Percentiles rank a stretch among this genome's conserved stretches.
Conservation (phyloP, 257 asterid species). For the Gynochthodes officinalis region DNA sequence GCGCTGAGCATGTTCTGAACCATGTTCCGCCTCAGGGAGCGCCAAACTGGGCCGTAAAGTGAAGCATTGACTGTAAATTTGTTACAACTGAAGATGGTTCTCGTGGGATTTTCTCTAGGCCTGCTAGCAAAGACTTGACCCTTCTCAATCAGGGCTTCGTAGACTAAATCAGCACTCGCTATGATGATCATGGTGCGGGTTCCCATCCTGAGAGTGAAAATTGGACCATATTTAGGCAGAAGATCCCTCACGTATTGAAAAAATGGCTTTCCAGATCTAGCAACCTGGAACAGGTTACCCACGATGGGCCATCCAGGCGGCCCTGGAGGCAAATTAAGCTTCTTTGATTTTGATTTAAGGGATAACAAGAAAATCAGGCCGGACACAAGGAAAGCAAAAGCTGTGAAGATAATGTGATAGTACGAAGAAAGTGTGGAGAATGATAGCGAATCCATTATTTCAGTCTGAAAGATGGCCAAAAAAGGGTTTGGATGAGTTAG, state of each 20-base stretch:
- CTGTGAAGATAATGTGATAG: slow-evolving; percentile 59
- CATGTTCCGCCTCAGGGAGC: slow-evolving; percentile 85
- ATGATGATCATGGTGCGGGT: slow-evolving; percentile 71
- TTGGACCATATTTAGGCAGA: slow-evolving; percentile 59
- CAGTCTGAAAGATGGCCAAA: not conserved
- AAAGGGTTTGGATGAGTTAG: slow-evolving; percentile 5
- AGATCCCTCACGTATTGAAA: slow-evolving; percentile 67
- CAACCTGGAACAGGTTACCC: slow-evolving; percentile 89
- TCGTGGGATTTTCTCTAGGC: slow-evolving; percentile 77
- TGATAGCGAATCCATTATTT: slow-evolving; percentile 42
- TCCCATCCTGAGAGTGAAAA: slow-evolving; percentile 80
- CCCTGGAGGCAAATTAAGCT: slow-evolving; percentile 75
- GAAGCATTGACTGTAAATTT: slow-evolving; percentile 88
- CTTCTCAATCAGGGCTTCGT: slow-evolving; percentile 64
- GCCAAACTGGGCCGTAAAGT: slow-evolving; percentile 75
- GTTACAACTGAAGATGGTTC: slow-evolving; percentile 77
- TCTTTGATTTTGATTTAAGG: slow-evolving; percentile 42
- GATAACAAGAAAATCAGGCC: slow-evolving; percentile 43
- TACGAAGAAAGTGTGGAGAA: slow-evolving; percentile 47
- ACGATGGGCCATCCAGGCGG: slow-evolving; percentile 88
- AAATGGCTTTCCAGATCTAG: slow-evolving; percentile 72
- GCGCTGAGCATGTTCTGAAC: slow-evolving; percentile 82
- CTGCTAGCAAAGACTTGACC: slow-evolving; percentile 76
- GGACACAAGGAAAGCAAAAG: slow-evolving; percentile 45
- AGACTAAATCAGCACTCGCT: slow-evolving; percentile 47